Evolutionary conservation across 2,329 filamentous ascomycete species (phyloP).

Genomic region (Pseudogymnoascus verrucosus): DNA sequence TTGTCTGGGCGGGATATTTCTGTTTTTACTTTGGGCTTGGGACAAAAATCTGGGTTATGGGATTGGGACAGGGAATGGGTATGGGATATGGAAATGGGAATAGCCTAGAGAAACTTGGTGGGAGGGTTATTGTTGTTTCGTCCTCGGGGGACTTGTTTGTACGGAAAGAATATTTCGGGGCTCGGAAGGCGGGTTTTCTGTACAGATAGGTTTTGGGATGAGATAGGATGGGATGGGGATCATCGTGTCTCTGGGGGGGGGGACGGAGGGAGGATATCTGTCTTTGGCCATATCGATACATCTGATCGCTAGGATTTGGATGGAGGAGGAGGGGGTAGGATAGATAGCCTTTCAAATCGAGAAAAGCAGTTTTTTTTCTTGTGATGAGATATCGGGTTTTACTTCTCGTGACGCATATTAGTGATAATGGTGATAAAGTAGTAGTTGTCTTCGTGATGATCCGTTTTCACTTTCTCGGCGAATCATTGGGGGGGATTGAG

Average conservation of each 20-base stretch:
- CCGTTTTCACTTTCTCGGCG: background rate
- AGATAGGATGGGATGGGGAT: background rate
- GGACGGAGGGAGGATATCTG: background rate
- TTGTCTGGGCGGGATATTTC: background rate
- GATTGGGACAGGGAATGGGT: background rate
- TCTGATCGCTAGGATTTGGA: background rate
- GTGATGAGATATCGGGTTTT: background rate
- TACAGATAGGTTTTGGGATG: background rate
- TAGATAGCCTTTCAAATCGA: background rate
- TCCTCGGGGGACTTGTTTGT: background rate
- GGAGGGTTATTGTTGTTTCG: background rate
- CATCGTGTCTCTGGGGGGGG: no score
- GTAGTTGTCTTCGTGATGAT: background rate
- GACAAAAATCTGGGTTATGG: background rate
- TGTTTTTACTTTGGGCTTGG: background rate
- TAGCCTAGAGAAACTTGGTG: background rate
- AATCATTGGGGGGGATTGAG: background rate
- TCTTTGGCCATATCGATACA: background rate
- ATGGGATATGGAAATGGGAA: background rate
- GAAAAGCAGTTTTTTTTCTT: background rate
- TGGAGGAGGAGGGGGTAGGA: background rate
- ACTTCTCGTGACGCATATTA: no score
- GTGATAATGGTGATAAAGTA: background rate
- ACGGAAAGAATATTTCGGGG: background rate
- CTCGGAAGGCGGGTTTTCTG: background rate